Evolutionary conservation across 305 asterid species (phyloP).

Genomic region (Fraxinus dipetala): DNA sequence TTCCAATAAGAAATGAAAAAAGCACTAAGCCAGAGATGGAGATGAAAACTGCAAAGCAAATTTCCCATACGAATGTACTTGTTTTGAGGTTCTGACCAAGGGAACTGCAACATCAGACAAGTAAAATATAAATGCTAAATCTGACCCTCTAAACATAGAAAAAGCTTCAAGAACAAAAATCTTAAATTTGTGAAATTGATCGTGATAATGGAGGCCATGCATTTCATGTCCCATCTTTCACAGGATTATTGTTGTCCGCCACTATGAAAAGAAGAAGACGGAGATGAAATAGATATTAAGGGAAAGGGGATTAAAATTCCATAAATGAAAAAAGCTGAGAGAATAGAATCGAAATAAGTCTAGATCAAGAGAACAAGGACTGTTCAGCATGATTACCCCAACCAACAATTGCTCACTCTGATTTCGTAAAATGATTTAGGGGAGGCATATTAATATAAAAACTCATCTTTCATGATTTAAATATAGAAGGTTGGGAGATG

Average conservation of each 20-base stretch:
- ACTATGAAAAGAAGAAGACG: neutral
- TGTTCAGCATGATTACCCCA: neutral
- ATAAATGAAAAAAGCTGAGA: neutral
- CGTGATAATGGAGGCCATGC: neutral
- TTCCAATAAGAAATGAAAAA: slow-evolving; percentile 86
- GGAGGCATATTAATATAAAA: neutral
- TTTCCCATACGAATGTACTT: slow-evolving; percentile 86
- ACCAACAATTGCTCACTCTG: neutral
- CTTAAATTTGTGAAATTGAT: neutral
- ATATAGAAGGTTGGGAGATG: neutral
- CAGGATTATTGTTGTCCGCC: neutral
- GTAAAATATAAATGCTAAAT: slow-evolving; percentile 11
- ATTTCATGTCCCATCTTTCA: neutral
- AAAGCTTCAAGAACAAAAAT: neutral
- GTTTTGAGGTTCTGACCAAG: slow-evolving; percentile 93
- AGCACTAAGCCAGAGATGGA: slow-evolving; percentile 91
- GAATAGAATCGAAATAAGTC: neutral
- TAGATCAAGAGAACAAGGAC: neutral
- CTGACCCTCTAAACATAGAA: slow-evolving; percentile 3
- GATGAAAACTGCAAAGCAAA: slow-evolving; percentile 83
- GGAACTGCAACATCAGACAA: slow-evolving; percentile 58
- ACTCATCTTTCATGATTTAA: neutral
- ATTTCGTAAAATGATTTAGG: neutral
- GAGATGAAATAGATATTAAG: neutral
- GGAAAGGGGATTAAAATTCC: neutral